A percentile compares a stretch with the other conserved stretches of the same genome.
Evolutionary conservation across 192 early-diverging fungal species (phyloP).

Genomic region (Coemansia aciculifera): DNA sequence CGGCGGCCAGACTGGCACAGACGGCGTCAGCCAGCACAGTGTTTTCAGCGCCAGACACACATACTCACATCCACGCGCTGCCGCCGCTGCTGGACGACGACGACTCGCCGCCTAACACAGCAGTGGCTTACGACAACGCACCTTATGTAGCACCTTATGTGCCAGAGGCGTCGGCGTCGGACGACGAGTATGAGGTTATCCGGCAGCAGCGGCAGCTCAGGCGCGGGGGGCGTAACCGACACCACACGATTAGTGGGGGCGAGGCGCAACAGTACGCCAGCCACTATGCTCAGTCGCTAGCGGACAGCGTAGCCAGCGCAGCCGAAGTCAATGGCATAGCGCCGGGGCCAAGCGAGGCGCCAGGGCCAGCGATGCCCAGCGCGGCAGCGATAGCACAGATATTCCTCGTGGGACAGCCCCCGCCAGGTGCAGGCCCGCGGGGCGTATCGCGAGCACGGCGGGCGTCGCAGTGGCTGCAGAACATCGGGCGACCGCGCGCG

Average conservation of each 20-base stretch:
- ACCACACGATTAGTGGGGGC: background rate
- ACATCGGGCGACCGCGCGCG: slow-evolving; percentile 1
- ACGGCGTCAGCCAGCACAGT: background rate
- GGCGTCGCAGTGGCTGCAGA: slow-evolving; percentile 21
- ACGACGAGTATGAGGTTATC: background rate
- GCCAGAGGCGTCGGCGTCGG: background rate
- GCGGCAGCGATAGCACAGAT: slow-evolving; percentile 37
- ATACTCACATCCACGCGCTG: background rate
- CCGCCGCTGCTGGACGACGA: background rate
- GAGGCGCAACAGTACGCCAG: background rate
- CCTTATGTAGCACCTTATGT: background rate
- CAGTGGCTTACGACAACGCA: background rate
- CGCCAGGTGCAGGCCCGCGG: background rate
- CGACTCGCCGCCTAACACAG: background rate
- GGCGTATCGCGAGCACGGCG: slow-evolving; percentile 28
- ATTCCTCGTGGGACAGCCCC: slow-evolving; percentile 42
- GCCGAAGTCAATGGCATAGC: background rate
- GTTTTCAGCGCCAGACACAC: background rate
- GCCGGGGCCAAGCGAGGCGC: background rate
- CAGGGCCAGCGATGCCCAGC: slow-evolving; percentile 14
- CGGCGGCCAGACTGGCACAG: background rate
- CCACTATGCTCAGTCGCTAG: background rate
- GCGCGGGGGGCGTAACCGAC: background rate
- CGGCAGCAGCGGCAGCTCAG: background rate
- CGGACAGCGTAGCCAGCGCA: background rate